Percentiles rank a stretch among this genome's conserved stretches.
phyloP scores from a whole-genome alignment of 192 early-diverging fungal genomes.

The Linnemannia exigua region DNA sequence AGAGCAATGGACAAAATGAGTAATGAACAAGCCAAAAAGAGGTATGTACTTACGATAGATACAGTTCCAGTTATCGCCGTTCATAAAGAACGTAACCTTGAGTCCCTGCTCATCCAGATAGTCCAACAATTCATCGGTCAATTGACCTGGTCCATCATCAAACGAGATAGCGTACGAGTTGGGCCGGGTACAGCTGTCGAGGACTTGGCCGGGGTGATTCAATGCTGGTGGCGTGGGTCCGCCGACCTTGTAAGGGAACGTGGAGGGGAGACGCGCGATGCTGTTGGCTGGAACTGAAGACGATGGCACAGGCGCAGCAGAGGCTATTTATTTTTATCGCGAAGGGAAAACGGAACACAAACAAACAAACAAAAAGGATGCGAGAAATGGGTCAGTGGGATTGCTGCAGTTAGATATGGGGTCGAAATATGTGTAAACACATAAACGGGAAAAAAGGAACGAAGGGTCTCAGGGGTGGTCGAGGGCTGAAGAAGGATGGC shows the following conservation, averaged over 20 bases:
- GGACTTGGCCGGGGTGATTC: slow-evolving; percentile 26
- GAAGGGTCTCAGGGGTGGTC: neutral
- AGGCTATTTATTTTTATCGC: neutral
- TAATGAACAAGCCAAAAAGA: slow-evolving; percentile 39
- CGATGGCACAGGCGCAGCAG: slow-evolving; percentile 20
- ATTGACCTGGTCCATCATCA: slow-evolving; percentile 75
- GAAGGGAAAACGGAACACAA: neutral
- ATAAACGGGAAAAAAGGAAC: neutral
- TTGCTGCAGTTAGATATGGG: neutral
- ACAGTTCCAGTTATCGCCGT: slow-evolving; percentile 63
- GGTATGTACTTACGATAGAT: slow-evolving; percentile 58
- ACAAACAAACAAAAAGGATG: neutral
- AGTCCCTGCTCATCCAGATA: slow-evolving; percentile 62
- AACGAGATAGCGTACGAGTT: slow-evolving; percentile 68
- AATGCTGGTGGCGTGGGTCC: slow-evolving; percentile 20
- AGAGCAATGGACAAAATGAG: neutral
- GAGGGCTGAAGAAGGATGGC: neutral
- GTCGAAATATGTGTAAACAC: neutral
- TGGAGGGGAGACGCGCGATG: neutral
- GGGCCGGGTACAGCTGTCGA: slow-evolving; percentile 25
- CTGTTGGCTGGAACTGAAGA: neutral
- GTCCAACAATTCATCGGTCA: slow-evolving; percentile 68
- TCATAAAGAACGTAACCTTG: slow-evolving; percentile 80
- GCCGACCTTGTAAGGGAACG: slow-evolving; percentile 37
- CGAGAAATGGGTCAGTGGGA: neutral